Percentiles rank a stretch among this genome's conserved stretches.
These are phyloP conservation scores for Neopestalotiopsis clavispora DNA, from an alignment of 2,329 filamentous ascomycete genomes.

Conservation along the genomic window DNA sequence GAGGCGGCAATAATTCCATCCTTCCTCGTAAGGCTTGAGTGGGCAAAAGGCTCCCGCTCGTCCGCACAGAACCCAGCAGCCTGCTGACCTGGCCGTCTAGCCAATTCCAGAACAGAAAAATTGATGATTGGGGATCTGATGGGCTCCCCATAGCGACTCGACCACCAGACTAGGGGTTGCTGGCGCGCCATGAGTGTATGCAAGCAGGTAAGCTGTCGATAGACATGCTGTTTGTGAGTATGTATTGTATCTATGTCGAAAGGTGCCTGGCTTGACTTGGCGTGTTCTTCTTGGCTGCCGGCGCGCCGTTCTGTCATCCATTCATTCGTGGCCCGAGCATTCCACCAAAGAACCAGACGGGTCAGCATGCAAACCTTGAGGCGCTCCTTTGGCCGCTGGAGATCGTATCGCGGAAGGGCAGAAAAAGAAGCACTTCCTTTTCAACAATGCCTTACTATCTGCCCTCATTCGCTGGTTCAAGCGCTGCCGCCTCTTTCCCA, in stretches of 20 bases:
- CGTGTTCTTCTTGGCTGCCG: too few species aligned
- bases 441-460: not conserved
- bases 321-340: too few species aligned
- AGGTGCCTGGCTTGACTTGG: too few species aligned
- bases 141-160: not conserved
- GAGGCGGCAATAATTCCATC: conserved; percentile 1
- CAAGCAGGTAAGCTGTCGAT: too few species aligned
- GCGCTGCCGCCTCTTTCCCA: not conserved
- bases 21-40: conserved; percentile 1
- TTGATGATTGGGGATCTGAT: not conserved
- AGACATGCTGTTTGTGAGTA: too few species aligned
- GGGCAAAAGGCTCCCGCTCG: not conserved
- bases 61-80: not conserved
- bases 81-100: not conserved
- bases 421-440: too few species aligned
- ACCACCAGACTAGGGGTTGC: not conserved
- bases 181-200: not conserved
- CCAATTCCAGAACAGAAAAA: not conserved
- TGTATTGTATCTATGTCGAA: too few species aligned
- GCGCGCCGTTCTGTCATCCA: too few species aligned
- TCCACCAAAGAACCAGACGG: too few species aligned
- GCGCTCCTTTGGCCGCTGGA: too few species aligned
- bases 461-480: not conserved
- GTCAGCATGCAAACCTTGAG: too few species aligned
- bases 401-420: too few species aligned